Percentiles rank a stretch among this genome's conserved stretches.
Conservation (phyloP, 2,329 filamentous ascomycete species). For the Diaporthe sp. region DNA sequence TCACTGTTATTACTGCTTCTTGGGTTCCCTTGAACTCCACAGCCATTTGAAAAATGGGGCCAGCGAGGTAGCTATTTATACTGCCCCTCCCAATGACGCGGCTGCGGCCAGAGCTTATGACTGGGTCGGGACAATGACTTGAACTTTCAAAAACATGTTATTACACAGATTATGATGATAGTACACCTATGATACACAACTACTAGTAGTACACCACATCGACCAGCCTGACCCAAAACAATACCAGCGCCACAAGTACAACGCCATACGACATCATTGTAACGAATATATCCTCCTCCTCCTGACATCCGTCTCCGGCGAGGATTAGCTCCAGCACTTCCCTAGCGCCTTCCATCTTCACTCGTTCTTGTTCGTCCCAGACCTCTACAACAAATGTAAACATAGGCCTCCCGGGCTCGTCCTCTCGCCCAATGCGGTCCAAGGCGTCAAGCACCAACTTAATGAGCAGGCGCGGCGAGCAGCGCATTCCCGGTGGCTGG, state of each 20-base stretch:
- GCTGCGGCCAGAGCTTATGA: background rate
- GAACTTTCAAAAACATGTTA: conserved; percentile 14
- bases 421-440: background rate
- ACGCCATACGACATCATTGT: conserved; percentile 31
- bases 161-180: conserved; percentile 19
- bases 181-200: conserved; percentile 15
- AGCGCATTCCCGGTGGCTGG: conserved; percentile 21
- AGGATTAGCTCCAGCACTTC: conserved; percentile 24
- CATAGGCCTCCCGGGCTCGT: background rate
- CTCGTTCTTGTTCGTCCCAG: background rate
- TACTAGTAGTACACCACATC: conserved; percentile 25
- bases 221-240: conserved; percentile 27
- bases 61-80: background rate
- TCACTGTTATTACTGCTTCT: background rate
- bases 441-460: conserved; percentile 6
- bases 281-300: conserved; percentile 33
- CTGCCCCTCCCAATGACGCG: background rate
- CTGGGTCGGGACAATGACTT: background rate
- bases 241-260: conserved; percentile 9
- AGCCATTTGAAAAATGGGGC: background rate
- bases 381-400: conserved; percentile 12
- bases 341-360: conserved; percentile 20
- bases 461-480: conserved; percentile 34
- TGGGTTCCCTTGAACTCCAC: too few species aligned
- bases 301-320: background rate